Evolutionary conservation across 2,329 filamentous ascomycete species (phyloP), one percentile per base, ranked within the genome.

Genomic region (Metarhizium sp.): DNA sequence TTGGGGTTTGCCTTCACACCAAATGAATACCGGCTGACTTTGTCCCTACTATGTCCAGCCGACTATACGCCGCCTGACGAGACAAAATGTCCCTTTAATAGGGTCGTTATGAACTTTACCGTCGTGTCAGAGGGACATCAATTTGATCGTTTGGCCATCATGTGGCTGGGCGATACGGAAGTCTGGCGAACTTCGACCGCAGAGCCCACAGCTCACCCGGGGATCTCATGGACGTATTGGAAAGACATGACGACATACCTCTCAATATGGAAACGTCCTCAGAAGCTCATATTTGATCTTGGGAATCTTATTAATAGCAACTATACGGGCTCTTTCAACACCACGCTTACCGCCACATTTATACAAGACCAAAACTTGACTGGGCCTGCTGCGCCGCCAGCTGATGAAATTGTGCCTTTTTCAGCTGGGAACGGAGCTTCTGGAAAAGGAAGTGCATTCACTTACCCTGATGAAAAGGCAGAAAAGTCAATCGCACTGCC

Each of bases 151-250:
- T 76, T 92, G 8, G 90, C 83, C 4, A 69, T 86, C 36, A 85
- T 94, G 78, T 94, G 86, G 63, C 75, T 94, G 42, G 83, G 82
- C 45, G 87, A 92, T 66, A 83, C 81, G 10, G 89, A 95, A 67
- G 78, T 95, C n/a, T 94, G 87, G 76, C 78, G 89, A 29, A 92
- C 88, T 2, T 91, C 88, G 5, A 95, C 90, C 1, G 87, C 89
- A 4, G 87, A 95, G 71, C 88, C 90, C 1, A 89, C 83, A 0
- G 60, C 63, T 4, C 62, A 72, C 4, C 77, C 77, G 25, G 89
- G 88, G 6, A 91, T 94, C 59, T 73, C 78, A 48, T 92, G 87
- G 87, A 84, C 80, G 1, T 90, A 89, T 65, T 73, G 85, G 54
- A 94, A 92, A 69, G 88, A 95, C 66, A 84, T 91, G 81, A 88